These are phyloP conservation scores for Ustilago tritici DNA, from an alignment of 1,284 basidiomycete genomes.

Conservation along the genomic window DNA sequence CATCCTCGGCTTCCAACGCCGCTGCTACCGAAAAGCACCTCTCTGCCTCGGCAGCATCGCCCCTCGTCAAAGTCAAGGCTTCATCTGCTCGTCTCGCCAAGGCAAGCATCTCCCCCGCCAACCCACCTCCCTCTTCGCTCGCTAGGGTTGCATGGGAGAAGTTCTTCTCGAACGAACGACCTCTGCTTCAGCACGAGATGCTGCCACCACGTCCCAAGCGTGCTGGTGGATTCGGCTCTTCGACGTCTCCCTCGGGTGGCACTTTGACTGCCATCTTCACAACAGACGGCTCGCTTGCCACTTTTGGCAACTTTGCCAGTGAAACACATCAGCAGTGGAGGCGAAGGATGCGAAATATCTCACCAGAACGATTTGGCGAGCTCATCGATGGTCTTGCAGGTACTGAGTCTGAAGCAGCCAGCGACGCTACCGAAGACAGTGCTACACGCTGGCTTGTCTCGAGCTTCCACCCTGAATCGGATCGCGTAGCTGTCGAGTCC, in stretches of 20 bases:
- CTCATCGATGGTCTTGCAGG: slow-evolving; percentile 50
- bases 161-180: slow-evolving; percentile 55
- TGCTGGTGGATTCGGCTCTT: slow-evolving; percentile 32
- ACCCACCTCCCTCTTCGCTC: slow-evolving; percentile 53
- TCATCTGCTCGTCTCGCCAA: slow-evolving; percentile 20
- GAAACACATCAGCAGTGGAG: slow-evolving; percentile 44
- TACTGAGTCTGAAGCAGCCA: slow-evolving; percentile 12
- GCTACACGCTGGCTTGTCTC: slow-evolving; percentile 43
- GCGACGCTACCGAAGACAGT: slow-evolving; percentile 9
- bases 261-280: slow-evolving; percentile 44
- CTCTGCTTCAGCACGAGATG: slow-evolving; percentile 57
- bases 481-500: slow-evolving; percentile 48
- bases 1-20: slow-evolving; percentile 28
- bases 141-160: slow-evolving; percentile 49
- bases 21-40: slow-evolving; percentile 22
- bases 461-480: slow-evolving; percentile 45
- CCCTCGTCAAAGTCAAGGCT: slow-evolving; percentile 34
- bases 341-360: slow-evolving; percentile 44
- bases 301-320: slow-evolving; percentile 41
- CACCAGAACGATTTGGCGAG: slow-evolving; percentile 47
- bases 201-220: slow-evolving; percentile 49
- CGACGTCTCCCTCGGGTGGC: slow-evolving; percentile 30
- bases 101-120: slow-evolving; percentile 30
- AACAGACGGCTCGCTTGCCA: slow-evolving; percentile 36
- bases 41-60: slow-evolving; percentile 18